Base-by-base conservation (phyloP, 768 basidiomycete genomes). In the Mrakia frigida region DNA sequence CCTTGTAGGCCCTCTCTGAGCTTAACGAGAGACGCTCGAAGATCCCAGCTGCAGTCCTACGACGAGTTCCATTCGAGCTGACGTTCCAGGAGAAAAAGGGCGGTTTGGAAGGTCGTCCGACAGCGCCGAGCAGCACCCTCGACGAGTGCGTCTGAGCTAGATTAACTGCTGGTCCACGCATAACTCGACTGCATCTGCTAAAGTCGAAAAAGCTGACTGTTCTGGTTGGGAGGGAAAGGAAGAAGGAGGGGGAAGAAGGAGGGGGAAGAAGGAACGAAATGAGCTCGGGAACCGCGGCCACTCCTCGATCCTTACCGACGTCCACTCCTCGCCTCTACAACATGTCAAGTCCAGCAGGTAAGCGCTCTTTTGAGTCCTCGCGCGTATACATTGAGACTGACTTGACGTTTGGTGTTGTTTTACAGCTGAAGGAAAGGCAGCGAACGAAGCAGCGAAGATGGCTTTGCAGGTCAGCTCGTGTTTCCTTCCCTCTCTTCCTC, bases 281-380 rank as follows among this genome's bases (percentile, higher is more conserved):
- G 46, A 50, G 46, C 56, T 56, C n/a, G n/a, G 56, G 18, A 56
- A 28, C 9, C 56, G 6, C 56, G 56, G 56, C 56, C 25, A n/a
- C 43, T 46, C 18, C 56, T 56, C 56, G 16, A 7, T 56, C 25
- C 56, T 56, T 25, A 56, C n/a, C 56, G 25, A 25, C 56, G 13
- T 56, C 56, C 28, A 56, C 28, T 6, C 6, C 28, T 56, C 56
- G 1, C n/a, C 56, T 7, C 25, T 13, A 28, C 39, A 46, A 35
- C 53, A 71, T 53, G 70, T 71, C 70, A n/a, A 71, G 31, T 25
- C 50, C 69, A 70, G 50, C 50, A 28, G 39, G 69, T 70, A 52
- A 23, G 50, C 50, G 13, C 31, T 50, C 28, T 14, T 43, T 5
- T 25, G 10, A 25, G 3, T 23, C 21, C 21, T 9, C 69, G 3